These are phyloP conservation scores for Stellera chamaejasme DNA, from an alignment of 345 rosid species.

Conservation along the genomic window DNA sequence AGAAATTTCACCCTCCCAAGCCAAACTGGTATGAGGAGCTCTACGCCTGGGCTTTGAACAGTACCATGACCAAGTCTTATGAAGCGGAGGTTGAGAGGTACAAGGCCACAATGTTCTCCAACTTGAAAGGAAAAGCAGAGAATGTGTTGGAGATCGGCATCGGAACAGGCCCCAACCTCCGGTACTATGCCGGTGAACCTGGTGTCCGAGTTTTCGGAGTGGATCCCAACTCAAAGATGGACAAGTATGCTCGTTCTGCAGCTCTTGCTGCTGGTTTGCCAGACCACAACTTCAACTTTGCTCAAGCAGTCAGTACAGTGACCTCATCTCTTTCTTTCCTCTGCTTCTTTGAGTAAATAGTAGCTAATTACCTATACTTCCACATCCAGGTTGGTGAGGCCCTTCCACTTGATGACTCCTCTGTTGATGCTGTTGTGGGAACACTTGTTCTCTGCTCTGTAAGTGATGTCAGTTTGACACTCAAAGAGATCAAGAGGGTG, in stretches of 20 bases:
- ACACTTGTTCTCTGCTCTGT: constrained; percentile 88
- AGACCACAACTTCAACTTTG: constrained; percentile 41
- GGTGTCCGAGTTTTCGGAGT: constrained; percentile 52
- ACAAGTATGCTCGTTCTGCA: constrained; percentile 50
- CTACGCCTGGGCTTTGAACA: constrained; percentile 41
- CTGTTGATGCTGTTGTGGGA: constrained; percentile 83
- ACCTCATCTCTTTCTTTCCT: neutral
- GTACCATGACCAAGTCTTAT: constrained; percentile 41
- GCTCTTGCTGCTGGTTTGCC: constrained; percentile 62
- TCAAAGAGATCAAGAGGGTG: constrained; percentile 69
- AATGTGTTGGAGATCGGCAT: constrained; percentile 74
- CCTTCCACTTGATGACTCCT: constrained; percentile 60
- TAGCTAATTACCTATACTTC: too few relatives aligned
- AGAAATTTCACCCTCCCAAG: constrained; percentile 53
- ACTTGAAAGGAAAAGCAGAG: constrained; percentile 51
- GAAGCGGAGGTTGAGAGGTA: constrained; percentile 66
- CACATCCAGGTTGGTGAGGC: constrained; percentile 76
- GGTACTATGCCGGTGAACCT: constrained; percentile 39
- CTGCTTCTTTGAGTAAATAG: neutral
- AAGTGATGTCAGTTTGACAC: constrained; percentile 40
- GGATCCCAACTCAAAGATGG: constrained; percentile 78
- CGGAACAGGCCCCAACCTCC: constrained; percentile 86
- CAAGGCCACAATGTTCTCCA: constrained; percentile 48
- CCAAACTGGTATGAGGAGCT: constrained; percentile 79
- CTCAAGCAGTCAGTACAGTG: constrained; percentile 47